phyloP scores from a whole-genome alignment of 2,329 filamentous ascomycete genomes.

The Alternaria conjuncta region DNA sequence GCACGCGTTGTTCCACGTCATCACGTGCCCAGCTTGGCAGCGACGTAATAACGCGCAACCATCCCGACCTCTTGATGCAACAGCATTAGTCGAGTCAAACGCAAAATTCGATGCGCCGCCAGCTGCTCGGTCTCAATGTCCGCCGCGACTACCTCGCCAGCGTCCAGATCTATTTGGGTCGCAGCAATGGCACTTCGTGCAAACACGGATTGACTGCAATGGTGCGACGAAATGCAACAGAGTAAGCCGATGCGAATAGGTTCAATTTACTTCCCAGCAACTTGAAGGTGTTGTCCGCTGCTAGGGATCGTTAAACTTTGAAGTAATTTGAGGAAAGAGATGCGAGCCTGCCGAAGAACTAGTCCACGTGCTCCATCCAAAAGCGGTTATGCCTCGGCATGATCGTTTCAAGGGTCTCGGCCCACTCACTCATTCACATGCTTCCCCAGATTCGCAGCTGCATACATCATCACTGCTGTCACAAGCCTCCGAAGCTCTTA shows the following conservation, averaged over 20 bases:
- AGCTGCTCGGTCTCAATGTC: neutral
- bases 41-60: neutral
- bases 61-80: neutral
- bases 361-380: slow-evolving; percentile 21
- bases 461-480: slow-evolving; percentile 25
- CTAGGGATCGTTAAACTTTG: neutral
- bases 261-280: neutral
- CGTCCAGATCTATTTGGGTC: neutral
- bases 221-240: neutral
- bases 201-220: neutral
- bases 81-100: neutral
- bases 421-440: slow-evolving; percentile 28
- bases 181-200: neutral
- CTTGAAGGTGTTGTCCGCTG: neutral
- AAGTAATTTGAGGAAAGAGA: slow-evolving; percentile 5
- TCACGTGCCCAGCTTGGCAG: neutral
- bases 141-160: neutral
- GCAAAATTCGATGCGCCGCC: neutral
- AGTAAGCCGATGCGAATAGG: neutral
- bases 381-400: slow-evolving; percentile 26
- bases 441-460: slow-evolving; percentile 21
- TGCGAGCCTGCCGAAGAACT: slow-evolving; percentile 3
- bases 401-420: slow-evolving; percentile 13
- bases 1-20: neutral
- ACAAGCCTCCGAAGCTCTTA: slow-evolving; percentile 30